phyloP scores from a whole-genome alignment of 192 early-diverging fungal species.

The Thamnidium elegans region DNA sequence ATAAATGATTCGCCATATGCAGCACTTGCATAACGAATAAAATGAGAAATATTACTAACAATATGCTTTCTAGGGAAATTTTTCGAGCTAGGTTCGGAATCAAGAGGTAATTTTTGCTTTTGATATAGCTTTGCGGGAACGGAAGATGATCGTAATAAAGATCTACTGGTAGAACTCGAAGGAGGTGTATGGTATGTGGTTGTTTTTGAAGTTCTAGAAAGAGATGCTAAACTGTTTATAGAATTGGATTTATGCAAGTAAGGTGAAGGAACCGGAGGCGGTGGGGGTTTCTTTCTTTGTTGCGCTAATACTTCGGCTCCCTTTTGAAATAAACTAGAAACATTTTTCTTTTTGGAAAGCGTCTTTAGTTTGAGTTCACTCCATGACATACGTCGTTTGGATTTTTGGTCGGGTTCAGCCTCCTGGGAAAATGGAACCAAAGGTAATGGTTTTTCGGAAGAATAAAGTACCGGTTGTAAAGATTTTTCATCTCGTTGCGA shows the following conservation, averaged over 20 bases:
- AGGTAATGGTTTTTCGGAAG: background rate
- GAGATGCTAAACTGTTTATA: conserved; percentile 31
- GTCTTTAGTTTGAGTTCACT: conserved; percentile 14
- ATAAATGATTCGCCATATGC: conserved; percentile 74
- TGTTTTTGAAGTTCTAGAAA: conserved; percentile 27
- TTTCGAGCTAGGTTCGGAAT: conserved; percentile 37
- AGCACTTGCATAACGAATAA: conserved; percentile 65
- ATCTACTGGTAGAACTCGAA: background rate
- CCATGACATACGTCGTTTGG: conserved; percentile 18
- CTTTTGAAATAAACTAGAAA: conserved; percentile 24
- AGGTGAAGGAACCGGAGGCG: background rate
- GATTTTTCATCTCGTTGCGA: conserved; percentile 8
- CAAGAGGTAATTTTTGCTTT: background rate
- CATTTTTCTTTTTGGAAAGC: conserved; percentile 5
- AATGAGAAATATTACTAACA: conserved; percentile 65
- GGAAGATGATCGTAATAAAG: conserved; percentile 16
- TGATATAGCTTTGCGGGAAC: conserved; percentile 8
- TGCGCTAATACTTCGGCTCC: conserved; percentile 1
- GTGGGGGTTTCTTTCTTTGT: conserved; percentile 6
- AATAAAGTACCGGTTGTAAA: background rate
- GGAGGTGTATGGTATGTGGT: conserved; percentile 15
- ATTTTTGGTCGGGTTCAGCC: background rate
- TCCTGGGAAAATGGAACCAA: background rate
- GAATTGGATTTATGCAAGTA: conserved; percentile 28
- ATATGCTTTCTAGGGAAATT: conserved; percentile 58